Evolutionary conservation across 2,329 filamentous ascomycete species (phyloP), one percentile per base, ranked within the genome.

Genomic region (Microsporum canis): DNA sequence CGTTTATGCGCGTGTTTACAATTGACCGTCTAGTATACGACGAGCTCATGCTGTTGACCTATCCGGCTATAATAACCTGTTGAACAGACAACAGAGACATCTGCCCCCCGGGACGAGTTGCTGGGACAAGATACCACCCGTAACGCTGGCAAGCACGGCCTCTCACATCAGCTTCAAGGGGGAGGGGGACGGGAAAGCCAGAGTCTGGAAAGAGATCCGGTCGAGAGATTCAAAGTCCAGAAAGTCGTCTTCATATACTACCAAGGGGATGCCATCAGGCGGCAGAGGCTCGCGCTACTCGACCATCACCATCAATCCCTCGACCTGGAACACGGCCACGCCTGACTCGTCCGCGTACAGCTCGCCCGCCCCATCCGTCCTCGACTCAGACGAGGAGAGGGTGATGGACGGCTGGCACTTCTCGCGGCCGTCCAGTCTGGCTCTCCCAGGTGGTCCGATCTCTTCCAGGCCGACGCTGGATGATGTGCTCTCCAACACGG

Each of bases 401-500:
- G 71, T 70, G 65, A 71, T 76, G 74, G 71, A 77, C 67, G 57
- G 70, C 70, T 67, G 67, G 63, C 64, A 65, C 27, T 56, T 71
- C 57, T 69, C 76, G 61, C 71, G 76, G 67, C 77, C 77, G 49
- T 70, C 75, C 61, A 78, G 75, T 69, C 68, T 78, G 64, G 69
- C 71, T 51, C 71, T 74, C 60, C 72, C 75, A 63, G 72, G 75
- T 64, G 70, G 70, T 57, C 72, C 72, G 59, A 71, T 72, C 65
- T 67, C 74, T 72, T 82, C 71, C 67, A 79, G 84, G 69, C 92
- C 90, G 49, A 88, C 89, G 34, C 79, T 99, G 57, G 82, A 86
- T 62, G 92, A 97, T 68, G 95, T 99, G 33, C 82, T 99, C 51
- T 83, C 88, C 65, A 94, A 96, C 75, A 84, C 83, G 51, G 89